Evolutionary conservation across 805 yeast species (phyloP).

Genomic region (Sugiyamaella floridensis): DNA sequence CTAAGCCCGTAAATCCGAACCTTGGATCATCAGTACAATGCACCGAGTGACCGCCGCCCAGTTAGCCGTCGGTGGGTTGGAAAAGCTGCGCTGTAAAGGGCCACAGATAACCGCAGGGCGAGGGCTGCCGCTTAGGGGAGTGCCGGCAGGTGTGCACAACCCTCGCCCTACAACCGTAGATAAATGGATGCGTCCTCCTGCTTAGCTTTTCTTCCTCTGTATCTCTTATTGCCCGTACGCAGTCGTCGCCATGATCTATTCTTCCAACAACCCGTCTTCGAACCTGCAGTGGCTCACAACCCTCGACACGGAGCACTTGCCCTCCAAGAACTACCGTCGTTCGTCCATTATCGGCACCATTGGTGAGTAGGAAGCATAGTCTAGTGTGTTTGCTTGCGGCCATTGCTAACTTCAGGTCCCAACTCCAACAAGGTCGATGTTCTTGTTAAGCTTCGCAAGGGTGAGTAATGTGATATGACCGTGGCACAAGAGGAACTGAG

Average conservation of each 20-base stretch:
- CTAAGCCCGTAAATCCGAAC: no score
- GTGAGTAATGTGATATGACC: constrained; percentile 13
- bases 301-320: constrained; percentile 65
- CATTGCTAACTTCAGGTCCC: constrained; percentile 47
- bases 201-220: neutral
- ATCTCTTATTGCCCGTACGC: neutral
- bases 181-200: neutral
- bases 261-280: constrained; percentile 27
- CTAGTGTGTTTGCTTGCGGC: neutral
- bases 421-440: constrained; percentile 87
- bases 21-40: no score
- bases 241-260: constrained; percentile 20
- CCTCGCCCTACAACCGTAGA: neutral
- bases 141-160: constrained; percentile 4
- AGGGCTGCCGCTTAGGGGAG: constrained; percentile 1
- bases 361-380: constrained; percentile 34
- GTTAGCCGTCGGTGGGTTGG: no score
- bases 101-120: neutral
- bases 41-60: no score
- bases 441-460: constrained; percentile 77
- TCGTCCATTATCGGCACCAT: constrained; percentile 97
- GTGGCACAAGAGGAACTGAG: no score
- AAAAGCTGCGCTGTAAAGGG: neutral
- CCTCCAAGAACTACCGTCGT: constrained; percentile 74
- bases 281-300: constrained; percentile 73